Evolutionary conservation across 495 filamentous ascomycete species (phyloP), one percentile per base, ranked within the genome.

Genomic region (Echria macrotheca): DNA sequence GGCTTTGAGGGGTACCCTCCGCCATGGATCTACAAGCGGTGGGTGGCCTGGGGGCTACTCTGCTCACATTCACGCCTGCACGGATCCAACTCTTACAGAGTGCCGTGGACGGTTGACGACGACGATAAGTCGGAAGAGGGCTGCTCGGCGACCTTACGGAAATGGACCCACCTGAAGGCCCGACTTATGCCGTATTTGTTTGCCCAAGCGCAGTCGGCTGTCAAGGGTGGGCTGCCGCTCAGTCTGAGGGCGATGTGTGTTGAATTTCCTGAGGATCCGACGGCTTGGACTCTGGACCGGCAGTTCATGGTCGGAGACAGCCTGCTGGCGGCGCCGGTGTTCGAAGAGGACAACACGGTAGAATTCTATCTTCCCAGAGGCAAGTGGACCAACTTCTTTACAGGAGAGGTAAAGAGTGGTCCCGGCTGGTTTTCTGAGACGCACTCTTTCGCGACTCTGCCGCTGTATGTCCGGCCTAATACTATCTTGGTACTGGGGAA

Each of bases 11-110:
- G 83, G 2, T 76, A 69, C 8, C 84, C 83, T 7, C 72, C 76
- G 5, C 77, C 83, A 0, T 79, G 79, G 59, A 77, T 87, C 50
- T 88, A 88, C 62, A 88, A 87, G 62, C 78, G 84, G 26, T 88
- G 84, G 84, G 82, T 87, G 5, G 82, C 83, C 4, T 85, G 86
- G 52, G 83, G 84, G 0, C 72, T 87, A 0, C 60, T 88, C 11
- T 85, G 80, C 54, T 79, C 77, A 0, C 83, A 86, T 60, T 82
- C 77, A 28, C 77, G 83, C 3, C 69, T 88, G 3, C 83, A 86
- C 61, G 84, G 84, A 1, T 76, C 72, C 17, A 77, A 73, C 21
- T 81, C 78, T 10, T 87, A 84, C 67, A 80, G 82, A 21, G 83
- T 86, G 8, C 84, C 83, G 19, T 87, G 84, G 84, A 75, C 79